Base-by-base conservation (phyloP, 257 asterid species). In the Solanum bulbocastanum region DNA sequence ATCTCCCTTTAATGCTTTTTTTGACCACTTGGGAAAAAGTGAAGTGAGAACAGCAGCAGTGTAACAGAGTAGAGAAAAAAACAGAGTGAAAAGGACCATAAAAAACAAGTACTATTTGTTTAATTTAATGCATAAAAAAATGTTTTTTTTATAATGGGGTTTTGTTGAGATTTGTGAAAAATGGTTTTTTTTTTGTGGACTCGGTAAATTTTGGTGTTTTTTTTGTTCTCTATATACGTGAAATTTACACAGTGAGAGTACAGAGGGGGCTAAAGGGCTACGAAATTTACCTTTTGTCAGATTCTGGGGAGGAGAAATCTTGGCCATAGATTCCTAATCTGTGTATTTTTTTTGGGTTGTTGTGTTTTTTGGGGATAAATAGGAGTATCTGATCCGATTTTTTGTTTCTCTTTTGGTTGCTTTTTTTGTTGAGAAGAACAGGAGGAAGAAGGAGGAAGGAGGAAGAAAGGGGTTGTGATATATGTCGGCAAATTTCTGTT, bases 401-500 rank as follows among this genome's bases (percentile, higher is more conserved):
- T 75, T 7, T 39, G 71, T 89, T 75, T 87, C 65, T 76, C 88
- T 33, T 86, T 88, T 62, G 32, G 32, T 62, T 62, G 32, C 71
- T 62, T 60, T 23, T 23, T 10, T 23, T 4, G 75, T 33, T 18
- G 7, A 39, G 49, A 84, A 32, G 76, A 52, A 81, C 65, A 56
- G 62, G 20, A 49, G 9, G 25, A 8, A 20, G 66, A 4, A 20
- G 68, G 27, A 89, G 87, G 58, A 89, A 25, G 79, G 83, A 56
- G 73, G 87, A 52, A 83, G 85, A 84, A 89, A 76, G 39, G 39
- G 44, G 89, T 73, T 79, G 92, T 93, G 83, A 93, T 95, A 93
- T 97, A 97, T 97, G 99, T 95, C 98, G 91, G 98, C 95, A 91
- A 92, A 95, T 88, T 93, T 83, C 91, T 93, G 88, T 91, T 91